phyloP scores from a whole-genome alignment of 768 basidiomycete genomes.

The Leccinum olivaceopallidum region DNA sequence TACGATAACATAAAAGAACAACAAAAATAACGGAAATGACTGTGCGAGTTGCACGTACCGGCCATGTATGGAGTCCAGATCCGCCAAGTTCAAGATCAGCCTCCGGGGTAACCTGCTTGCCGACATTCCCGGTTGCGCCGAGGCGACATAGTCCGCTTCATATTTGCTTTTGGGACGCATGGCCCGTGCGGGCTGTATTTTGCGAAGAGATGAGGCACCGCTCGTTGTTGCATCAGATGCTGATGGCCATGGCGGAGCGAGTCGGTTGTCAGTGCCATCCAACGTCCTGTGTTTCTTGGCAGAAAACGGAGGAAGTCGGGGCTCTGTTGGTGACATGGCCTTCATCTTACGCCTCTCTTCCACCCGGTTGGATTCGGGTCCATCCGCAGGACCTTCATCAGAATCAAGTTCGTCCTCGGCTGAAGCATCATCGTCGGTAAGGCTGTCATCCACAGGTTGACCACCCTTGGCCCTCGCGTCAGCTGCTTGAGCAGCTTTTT shows the following conservation, averaged over 20 bases:
- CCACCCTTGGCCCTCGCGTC: conserved; percentile 43
- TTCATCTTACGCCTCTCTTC: conserved; percentile 31
- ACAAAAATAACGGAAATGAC: background rate
- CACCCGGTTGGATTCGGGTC: conserved; percentile 18
- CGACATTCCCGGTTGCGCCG: conserved; percentile 17
- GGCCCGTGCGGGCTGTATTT: conserved; percentile 24
- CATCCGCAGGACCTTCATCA: conserved; percentile 32
- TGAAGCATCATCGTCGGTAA: conserved; percentile 33
- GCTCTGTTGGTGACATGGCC: conserved; percentile 18
- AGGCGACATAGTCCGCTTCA: conserved; percentile 23
- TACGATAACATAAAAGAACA: background rate
- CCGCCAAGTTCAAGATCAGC: conserved; percentile 43
- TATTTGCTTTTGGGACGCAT: conserved; percentile 30
- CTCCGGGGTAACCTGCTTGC: conserved; percentile 28
- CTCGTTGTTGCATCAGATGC: conserved; percentile 18
- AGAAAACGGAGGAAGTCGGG: conserved; percentile 16
- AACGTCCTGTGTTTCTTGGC: conserved; percentile 28
- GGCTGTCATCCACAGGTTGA: conserved; percentile 29
- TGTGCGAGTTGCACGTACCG: conserved; percentile 45
- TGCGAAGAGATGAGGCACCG: conserved; percentile 16
- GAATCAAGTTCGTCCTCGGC: conserved; percentile 39
- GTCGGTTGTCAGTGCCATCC: conserved; percentile 20
- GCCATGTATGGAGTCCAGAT: conserved; percentile 59
- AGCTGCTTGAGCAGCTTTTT: conserved; percentile 55
- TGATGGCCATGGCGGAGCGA: conserved; percentile 22